Evolutionary conservation across 805 yeast species (phyloP).

Genomic region (Metschnikowia sp.): DNA sequence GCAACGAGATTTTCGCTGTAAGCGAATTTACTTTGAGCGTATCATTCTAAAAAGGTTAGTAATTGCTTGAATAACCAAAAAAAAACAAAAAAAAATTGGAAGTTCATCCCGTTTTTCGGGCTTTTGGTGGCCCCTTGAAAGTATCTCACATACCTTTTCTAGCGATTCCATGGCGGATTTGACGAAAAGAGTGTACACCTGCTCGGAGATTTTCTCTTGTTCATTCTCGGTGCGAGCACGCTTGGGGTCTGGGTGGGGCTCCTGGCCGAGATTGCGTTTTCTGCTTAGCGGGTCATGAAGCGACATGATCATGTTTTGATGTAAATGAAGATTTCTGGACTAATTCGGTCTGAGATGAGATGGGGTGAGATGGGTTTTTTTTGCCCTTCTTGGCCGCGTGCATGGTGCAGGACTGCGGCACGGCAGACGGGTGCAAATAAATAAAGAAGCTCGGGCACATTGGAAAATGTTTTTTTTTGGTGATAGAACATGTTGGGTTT

Average conservation of each 20-base stretch:
- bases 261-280: conserved; percentile 23
- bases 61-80: neutral
- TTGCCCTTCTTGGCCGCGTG: conserved; percentile 1
- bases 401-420: neutral
- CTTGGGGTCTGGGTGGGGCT: conserved; percentile 18
- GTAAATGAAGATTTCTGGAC: neutral
- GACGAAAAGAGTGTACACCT: conserved; percentile 46
- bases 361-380: conserved; percentile 9
- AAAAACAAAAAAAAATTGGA: neutral
- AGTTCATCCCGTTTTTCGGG: no score
- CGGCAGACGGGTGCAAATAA: no score
- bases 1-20: conserved; percentile 56
- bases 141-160: conserved; percentile 45
- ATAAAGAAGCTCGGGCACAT: no score
- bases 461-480: neutral
- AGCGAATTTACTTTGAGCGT: conserved; percentile 54
- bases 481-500: neutral
- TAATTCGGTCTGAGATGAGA: conserved; percentile 8
- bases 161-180: conserved; percentile 67
- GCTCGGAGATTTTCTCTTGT: conserved; percentile 28
- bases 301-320: conserved; percentile 33
- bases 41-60: conserved; percentile 40
- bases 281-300: conserved; percentile 35
- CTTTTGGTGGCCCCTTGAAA: no score
- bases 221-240: conserved; percentile 18